Evolutionary conservation across 108 stramenopile genomes (phyloP).

Genomic region (Nitzschia palea): DNA sequence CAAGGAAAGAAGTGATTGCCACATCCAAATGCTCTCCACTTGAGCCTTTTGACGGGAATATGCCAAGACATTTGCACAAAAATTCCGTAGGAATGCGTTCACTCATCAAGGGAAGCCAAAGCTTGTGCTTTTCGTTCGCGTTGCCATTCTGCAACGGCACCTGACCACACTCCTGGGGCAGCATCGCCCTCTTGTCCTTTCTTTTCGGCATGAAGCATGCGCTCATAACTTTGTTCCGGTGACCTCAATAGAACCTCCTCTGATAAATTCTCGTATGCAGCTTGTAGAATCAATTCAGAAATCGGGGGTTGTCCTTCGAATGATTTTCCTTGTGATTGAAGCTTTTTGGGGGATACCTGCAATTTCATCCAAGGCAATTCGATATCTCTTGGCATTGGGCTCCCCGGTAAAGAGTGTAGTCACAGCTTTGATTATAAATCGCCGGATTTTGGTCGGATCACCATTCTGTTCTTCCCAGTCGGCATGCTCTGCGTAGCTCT

Average conservation of each 20-base stretch:
- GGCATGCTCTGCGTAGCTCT: constrained; percentile 72
- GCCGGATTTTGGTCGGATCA: constrained; percentile 68
- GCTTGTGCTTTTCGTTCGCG: constrained; percentile 30
- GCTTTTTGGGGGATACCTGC: constrained; percentile 59
- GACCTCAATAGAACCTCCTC: constrained; percentile 77
- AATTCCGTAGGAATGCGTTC: too few relatives aligned
- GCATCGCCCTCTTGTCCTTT: constrained; percentile 2
- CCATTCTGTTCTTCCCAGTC: constrained; percentile 64
- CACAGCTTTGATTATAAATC: constrained; percentile 76
- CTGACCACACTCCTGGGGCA: constrained; percentile 12
- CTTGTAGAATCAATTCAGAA: constrained; percentile 75
- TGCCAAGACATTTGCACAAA: too few relatives aligned
- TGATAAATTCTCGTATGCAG: constrained; percentile 61
- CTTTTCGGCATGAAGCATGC: constrained; percentile 43
- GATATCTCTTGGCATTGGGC: constrained; percentile 76
- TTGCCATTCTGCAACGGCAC: constrained; percentile 57
- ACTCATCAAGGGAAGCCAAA: background rate
- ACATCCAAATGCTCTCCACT: too few relatives aligned
- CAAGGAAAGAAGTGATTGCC: too few relatives aligned
- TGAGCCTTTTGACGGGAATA: too few relatives aligned
- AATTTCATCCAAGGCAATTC: constrained; percentile 81
- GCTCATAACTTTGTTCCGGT: constrained; percentile 75
- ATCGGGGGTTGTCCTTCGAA: constrained; percentile 53
- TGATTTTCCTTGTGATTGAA: constrained; percentile 34
- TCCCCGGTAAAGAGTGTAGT: constrained; percentile 82